These are phyloP conservation scores for Penicillium digitatum DNA, from an alignment of 2,329 filamentous ascomycete genomes.

Conservation along the genomic window DNA sequence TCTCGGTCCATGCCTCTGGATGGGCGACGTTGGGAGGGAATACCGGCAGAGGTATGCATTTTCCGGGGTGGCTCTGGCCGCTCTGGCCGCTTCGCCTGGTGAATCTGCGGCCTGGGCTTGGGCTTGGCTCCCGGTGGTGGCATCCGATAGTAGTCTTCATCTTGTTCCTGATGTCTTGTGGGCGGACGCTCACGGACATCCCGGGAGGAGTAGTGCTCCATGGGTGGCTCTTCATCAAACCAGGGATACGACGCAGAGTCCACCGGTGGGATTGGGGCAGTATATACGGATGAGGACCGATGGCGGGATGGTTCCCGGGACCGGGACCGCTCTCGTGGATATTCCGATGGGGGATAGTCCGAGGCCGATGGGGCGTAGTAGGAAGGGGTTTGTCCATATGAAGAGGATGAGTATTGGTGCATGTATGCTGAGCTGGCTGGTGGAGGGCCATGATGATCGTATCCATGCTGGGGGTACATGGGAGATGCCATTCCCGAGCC, in stretches of 20 bases:
- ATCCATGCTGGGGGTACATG: slow-evolving; percentile 27
- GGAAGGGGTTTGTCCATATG: slow-evolving; percentile 27
- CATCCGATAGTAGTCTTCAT: slow-evolving; percentile 44
- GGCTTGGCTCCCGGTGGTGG: slow-evolving; percentile 36
- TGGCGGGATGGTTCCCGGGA: slow-evolving; percentile 33
- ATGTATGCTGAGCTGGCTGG: slow-evolving; percentile 38
- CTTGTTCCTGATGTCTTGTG: slow-evolving; percentile 30
- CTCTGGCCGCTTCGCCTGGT: slow-evolving; percentile 33
- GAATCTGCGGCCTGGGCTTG: slow-evolving; percentile 34
- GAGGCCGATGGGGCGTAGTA: slow-evolving; percentile 29
- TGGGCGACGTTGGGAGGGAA: slow-evolving; percentile 29
- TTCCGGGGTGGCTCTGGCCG: slow-evolving; percentile 26
- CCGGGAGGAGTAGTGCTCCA: slow-evolving; percentile 29
- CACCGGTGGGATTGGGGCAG: slow-evolving; percentile 24
- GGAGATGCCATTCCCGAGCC: slow-evolving; percentile 21
- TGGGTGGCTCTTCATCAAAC: slow-evolving; percentile 24
- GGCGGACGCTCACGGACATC: slow-evolving; percentile 30
- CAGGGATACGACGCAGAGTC: slow-evolving; percentile 32
- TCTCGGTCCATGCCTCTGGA: slow-evolving; percentile 25
- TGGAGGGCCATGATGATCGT: slow-evolving; percentile 37
- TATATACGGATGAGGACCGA: slow-evolving; percentile 34
- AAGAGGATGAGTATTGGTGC: slow-evolving; percentile 32
- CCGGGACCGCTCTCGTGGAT: slow-evolving; percentile 34
- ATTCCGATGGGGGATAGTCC: slow-evolving; percentile 30
- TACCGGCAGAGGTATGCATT: neutral